Evolutionary conservation across 352 stramenopile species (phyloP).

Genomic region (Achlya hypogyna): DNA sequence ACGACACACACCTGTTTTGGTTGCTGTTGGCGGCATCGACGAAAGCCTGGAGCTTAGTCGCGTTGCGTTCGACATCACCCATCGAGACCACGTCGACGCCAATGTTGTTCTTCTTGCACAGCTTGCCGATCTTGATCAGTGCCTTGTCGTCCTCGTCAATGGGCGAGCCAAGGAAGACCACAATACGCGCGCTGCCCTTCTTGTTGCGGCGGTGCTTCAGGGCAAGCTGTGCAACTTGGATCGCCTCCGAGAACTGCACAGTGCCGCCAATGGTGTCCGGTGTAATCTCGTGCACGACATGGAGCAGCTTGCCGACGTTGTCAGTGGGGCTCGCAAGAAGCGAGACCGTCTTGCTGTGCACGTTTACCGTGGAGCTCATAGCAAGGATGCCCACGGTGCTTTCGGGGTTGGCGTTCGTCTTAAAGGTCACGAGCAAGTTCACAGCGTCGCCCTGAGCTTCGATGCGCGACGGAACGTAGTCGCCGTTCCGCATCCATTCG

Average conservation of each 20-base stretch:
- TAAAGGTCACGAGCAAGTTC: constrained; percentile 95
- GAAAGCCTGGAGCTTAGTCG: constrained; percentile 82
- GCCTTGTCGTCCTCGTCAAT: constrained; percentile 86
- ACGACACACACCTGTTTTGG: constrained; percentile 50
- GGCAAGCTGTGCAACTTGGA: constrained; percentile 95
- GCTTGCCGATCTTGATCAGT: constrained; percentile 93
- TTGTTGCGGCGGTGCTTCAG: constrained; percentile 99
- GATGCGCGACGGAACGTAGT: constrained; percentile 97
- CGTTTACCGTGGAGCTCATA: constrained; percentile 63
- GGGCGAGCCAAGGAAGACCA: constrained; percentile 96
- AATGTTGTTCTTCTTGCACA: constrained; percentile 99
- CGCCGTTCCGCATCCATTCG: constrained; percentile 98
- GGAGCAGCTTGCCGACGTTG: constrained; percentile 96
- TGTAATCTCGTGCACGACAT: constrained; percentile 87
- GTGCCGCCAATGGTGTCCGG: constrained; percentile 52
- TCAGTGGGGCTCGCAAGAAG: constrained; percentile 95
- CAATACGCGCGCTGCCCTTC: constrained; percentile 91
- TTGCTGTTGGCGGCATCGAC: constrained; percentile 91
- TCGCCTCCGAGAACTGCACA: constrained; percentile 91
- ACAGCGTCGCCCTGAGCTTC: constrained; percentile 97
- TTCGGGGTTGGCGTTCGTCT: constrained; percentile 97
- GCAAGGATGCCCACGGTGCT: constrained; percentile 96
- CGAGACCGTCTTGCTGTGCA: constrained; percentile 2
- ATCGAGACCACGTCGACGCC: constrained; percentile 97
- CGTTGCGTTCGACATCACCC: constrained; percentile 91